Conservation (phyloP, 1,284 basidiomycete genomes). For the Ganoderma leucocontextum region DNA sequence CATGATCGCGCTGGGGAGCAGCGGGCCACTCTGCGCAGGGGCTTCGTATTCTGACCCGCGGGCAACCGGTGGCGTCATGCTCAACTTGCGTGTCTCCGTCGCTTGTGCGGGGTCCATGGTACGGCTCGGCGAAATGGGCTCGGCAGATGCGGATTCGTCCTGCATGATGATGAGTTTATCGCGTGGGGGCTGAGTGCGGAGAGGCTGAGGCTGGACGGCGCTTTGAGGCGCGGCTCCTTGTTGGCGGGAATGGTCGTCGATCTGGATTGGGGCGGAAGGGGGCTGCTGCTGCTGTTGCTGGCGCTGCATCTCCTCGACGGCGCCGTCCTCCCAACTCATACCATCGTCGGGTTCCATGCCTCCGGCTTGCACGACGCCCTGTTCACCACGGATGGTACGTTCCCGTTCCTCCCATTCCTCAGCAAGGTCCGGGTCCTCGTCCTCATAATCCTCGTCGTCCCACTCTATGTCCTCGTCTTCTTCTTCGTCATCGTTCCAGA, state of each 20-base stretch:
- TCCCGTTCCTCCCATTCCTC: constrained; percentile 53
- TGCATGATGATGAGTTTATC: constrained; percentile 46
- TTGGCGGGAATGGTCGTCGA: constrained; percentile 42
- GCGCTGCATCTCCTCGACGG: constrained; percentile 57
- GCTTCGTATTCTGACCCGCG: constrained; percentile 48
- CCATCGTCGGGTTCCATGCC: constrained; percentile 74
- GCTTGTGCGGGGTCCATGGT: constrained; percentile 62
- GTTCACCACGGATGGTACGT: constrained; percentile 24
- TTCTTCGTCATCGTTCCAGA: constrained; percentile 85
- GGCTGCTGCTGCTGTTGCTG: constrained; percentile 37
- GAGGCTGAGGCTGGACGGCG: constrained; percentile 38
- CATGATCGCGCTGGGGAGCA: constrained; percentile 56
- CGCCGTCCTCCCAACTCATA: constrained; percentile 79
- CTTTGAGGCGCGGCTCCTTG: constrained; percentile 29
- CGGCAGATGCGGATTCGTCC: constrained; percentile 36
- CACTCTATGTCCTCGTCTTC: constrained; percentile 79
- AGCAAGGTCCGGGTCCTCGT: constrained; percentile 69
- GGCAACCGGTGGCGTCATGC: constrained; percentile 80
- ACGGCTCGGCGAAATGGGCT: constrained; percentile 41
- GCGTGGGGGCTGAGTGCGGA: constrained; percentile 46
- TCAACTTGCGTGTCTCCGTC: constrained; percentile 77
- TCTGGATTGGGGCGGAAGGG: constrained; percentile 47
- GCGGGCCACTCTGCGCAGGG: constrained; percentile 40
- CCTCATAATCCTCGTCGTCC: constrained; percentile 77
- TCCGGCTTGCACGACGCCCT: constrained; percentile 21